These are phyloP conservation scores for Berkeleyomyces basicola DNA, from an alignment of 2,329 filamentous ascomycete genomes.

Conservation along the genomic window DNA sequence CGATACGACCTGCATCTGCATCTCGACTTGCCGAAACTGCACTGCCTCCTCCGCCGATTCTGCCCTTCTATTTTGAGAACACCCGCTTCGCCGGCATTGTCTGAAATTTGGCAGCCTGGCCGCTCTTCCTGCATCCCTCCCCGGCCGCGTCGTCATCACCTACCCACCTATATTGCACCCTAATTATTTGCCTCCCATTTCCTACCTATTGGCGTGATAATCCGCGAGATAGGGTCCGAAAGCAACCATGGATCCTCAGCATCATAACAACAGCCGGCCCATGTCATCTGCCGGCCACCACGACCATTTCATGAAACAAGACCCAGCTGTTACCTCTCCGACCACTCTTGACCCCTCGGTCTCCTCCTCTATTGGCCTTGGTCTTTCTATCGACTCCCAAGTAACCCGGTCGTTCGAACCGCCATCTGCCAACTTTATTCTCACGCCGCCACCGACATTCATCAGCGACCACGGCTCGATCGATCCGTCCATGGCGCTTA, in stretches of 20 bases:
- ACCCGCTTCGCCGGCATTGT: background rate
- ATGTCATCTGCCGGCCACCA: constrained; percentile 44
- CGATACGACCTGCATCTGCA: background rate
- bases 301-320: constrained; percentile 48
- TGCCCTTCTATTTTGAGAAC: background rate
- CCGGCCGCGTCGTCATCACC: background rate
- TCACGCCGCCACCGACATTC: constrained; percentile 25
- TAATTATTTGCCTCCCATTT: background rate
- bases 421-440: constrained; percentile 21
- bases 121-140: constrained; percentile 1
- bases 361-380: constrained; percentile 35
- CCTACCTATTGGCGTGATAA: background rate
- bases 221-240: background rate
- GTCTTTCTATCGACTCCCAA: constrained; percentile 36
- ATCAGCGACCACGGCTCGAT: constrained; percentile 27
- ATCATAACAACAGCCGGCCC: constrained; percentile 32
- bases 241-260: constrained; percentile 25
- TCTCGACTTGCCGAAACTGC: background rate
- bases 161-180: background rate
- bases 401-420: constrained; percentile 17
- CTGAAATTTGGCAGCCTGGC: constrained; percentile 5
- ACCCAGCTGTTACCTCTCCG: constrained; percentile 25
- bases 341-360: constrained; percentile 35
- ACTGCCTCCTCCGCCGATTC: background rate
- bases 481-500: constrained; percentile 26